phyloP scores from a whole-genome alignment of 176 grass and related monocot species.

The Otatea glauca region DNA sequence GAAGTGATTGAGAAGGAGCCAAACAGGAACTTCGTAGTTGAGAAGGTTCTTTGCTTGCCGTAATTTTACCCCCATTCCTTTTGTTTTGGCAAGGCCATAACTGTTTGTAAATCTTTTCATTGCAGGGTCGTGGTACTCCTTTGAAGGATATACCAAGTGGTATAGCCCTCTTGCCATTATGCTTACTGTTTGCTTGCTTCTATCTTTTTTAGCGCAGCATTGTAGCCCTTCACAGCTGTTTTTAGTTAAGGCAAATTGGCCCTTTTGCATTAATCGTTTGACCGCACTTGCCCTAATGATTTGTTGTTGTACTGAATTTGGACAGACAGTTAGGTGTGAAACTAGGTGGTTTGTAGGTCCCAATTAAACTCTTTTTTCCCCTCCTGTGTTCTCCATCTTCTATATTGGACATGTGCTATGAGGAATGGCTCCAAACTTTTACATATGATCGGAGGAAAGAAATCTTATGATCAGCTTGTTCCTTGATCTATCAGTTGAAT shows the following conservation, averaged over 20 bases:
- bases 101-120: conserved; percentile 36
- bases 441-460: background rate
- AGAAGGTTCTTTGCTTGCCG: conserved; percentile 69
- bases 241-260: conserved; percentile 15
- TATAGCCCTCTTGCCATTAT: conserved; percentile 46
- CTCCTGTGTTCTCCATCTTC: background rate
- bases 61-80: conserved; percentile 8
- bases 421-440: background rate
- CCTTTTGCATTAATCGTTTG: background rate
- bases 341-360: conserved; percentile 14
- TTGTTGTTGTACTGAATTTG: conserved; percentile 27
- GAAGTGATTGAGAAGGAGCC: conserved; percentile 99
- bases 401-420: conserved; percentile 18
- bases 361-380: background rate
- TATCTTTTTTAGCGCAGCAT: conserved; percentile 5
- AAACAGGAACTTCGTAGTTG: conserved; percentile 70
- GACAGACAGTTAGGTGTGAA: conserved; percentile 23
- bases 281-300: background rate
- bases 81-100: conserved; percentile 29
- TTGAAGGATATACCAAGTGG: conserved; percentile 91
- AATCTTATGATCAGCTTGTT: conserved; percentile 15
- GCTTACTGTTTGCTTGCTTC: conserved; percentile 20
- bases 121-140: conserved; percentile 90
- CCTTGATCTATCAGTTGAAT: background rate
- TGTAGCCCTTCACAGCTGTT: background rate